phyloP scores from a whole-genome alignment of 108 stramenopile species.

The Seminavis robusta region DNA sequence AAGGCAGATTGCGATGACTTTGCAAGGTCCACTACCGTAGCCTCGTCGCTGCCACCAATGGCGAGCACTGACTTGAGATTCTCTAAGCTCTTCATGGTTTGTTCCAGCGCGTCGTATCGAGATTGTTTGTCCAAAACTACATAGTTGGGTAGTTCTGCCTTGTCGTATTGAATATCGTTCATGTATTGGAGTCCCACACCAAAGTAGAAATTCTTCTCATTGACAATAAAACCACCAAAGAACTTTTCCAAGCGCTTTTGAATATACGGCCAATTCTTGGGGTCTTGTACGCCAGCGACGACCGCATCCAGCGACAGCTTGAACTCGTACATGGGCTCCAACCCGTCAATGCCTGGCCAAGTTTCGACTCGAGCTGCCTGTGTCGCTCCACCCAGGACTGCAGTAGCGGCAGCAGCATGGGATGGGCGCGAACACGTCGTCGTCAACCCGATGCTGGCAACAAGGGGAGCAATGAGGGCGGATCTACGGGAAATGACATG shows the following conservation, averaged over 20 bases:
- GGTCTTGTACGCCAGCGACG: neutral
- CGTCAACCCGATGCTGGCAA: no score
- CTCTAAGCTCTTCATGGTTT: no score
- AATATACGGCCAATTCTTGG: neutral
- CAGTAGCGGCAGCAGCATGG: no score
- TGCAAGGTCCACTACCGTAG: no score
- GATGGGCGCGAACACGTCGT: no score
- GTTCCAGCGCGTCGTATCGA: neutral
- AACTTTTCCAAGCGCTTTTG: constrained; percentile 7
- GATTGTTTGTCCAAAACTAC: neutral
- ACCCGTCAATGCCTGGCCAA: constrained; percentile 2
- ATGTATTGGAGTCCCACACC: neutral
- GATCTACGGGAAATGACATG: no score
- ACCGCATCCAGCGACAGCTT: constrained; percentile 1
- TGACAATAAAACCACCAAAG: neutral
- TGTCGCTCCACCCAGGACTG: no score
- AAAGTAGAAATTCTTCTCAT: constrained; percentile 1
- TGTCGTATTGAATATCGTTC: constrained; percentile 4
- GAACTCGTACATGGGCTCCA: constrained; percentile 4
- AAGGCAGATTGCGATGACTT: no score
- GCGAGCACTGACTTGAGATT: no score
- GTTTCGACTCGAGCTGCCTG: no score
- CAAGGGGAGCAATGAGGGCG: no score
- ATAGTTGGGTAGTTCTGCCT: neutral
- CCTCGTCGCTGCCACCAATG: no score